Base-by-base conservation (phyloP, 768 basidiomycete genomes). In the Nevesoporus exiguus region DNA sequence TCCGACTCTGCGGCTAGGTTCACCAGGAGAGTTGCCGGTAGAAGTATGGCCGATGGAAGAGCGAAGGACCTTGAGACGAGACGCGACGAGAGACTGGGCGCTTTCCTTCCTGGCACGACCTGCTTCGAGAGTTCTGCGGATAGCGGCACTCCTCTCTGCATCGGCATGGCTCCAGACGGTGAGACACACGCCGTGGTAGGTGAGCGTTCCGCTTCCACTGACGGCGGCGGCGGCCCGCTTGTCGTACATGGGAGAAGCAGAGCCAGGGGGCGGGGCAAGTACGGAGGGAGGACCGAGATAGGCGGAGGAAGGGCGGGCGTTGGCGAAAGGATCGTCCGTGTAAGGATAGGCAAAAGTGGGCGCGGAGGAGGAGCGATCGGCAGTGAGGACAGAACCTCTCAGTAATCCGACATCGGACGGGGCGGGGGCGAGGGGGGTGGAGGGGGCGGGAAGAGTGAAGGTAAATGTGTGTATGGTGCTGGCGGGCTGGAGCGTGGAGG, bases 121-220 rank as follows among this genome's bases (percentile, higher is more conserved):
- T 0, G 86, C 86, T 66, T 92, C 90, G 45, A 91, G 78, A 7
- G 89, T 90, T 47, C 86, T 80, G 21, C 92, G 84, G 61, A 95
- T 94, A 1, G 93, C 93, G 14, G 77, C 79, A 51, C 88, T 86
- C 45, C 93, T 85, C 62, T 93, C 88, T 0, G 86, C 85, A 66
- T 98, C 95, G 19, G 93, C 93, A 64, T 95, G 93, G 4, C 90
- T 93, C 93, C 93, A 98, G 2, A 97, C 92, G 2, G 93, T 93
- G 55, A 98, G 77, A 61, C 92, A 93, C 34, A 96, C 93, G 44
- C 93, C 93, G 65, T 97, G 84, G 67, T 92, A 96, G 9, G 88
- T 85, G 56, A 91, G 69, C 3, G 71, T 71, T 6, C 68, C 64
- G 9, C 41, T 55, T 27, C 75, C 62, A 24, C 72, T 64, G 49